phyloP scores from a whole-genome alignment of 1,284 basidiomycete species.

The Lignosus rhinocerotis region DNA sequence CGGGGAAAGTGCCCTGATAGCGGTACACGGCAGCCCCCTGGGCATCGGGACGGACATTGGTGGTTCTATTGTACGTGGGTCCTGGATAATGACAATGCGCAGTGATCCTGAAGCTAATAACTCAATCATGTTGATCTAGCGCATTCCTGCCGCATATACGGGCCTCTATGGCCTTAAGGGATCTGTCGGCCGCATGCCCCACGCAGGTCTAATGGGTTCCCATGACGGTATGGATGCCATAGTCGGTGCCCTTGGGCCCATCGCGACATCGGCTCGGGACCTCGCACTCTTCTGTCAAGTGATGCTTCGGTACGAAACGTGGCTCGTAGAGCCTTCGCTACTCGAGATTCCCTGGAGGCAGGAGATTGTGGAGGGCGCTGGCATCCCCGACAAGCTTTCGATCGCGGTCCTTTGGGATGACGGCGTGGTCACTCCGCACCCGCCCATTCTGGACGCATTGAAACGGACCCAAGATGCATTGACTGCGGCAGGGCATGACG shows the following conservation, averaged over 20 bases:
- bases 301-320: conserved; percentile 52
- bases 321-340: conserved; percentile 53
- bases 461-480: conserved; percentile 44
- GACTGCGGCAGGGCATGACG: conserved; percentile 52
- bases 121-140: conserved; percentile 29
- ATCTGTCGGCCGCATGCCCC: conserved; percentile 50
- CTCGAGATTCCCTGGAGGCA: conserved; percentile 56
- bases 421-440: conserved; percentile 54
- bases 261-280: conserved; percentile 53
- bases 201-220: conserved; percentile 50
- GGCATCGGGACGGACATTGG: conserved; percentile 65
- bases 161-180: conserved; percentile 60
- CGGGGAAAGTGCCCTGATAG: conserved; percentile 65
- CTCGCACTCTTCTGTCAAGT: conserved; percentile 53
- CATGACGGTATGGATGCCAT: conserved; percentile 58
- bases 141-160: conserved; percentile 47
- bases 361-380: conserved; percentile 39
- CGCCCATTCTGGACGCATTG: conserved; percentile 52
- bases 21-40: conserved; percentile 54
- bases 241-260: conserved; percentile 51
- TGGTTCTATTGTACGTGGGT: conserved; percentile 42
- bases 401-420: conserved; percentile 59
- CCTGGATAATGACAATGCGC: conserved; percentile 3
- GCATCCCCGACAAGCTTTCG: conserved; percentile 44
- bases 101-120: conserved; percentile 8